Conservation (phyloP, 2,329 filamentous ascomycete species). For the Ophiocordyceps robertsii region DNA sequence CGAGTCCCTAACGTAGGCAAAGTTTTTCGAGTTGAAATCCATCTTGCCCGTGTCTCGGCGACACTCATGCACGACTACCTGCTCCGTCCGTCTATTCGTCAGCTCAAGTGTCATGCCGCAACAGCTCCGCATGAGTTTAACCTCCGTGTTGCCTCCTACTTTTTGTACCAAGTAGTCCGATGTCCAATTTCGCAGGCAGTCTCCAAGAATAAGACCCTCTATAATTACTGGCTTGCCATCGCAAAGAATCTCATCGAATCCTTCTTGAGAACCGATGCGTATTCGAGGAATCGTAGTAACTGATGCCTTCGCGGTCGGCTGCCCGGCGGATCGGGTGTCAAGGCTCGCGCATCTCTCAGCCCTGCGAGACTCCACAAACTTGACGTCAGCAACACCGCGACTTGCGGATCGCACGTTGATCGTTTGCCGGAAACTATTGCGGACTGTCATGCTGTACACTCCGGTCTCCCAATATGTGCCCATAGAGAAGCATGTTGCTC, state of each 20-base stretch:
- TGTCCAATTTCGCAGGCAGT: constrained; percentile 55
- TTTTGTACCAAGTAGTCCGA: constrained; percentile 50
- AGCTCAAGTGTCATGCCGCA: not conserved
- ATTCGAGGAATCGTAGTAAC: constrained; percentile 33
- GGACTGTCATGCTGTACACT: constrained; percentile 27
- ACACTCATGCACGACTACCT: constrained; percentile 66
- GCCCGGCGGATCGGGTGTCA: not conserved
- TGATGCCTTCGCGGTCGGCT: constrained; percentile 4
- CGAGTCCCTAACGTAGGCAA: constrained; percentile 54
- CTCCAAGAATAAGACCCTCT: constrained; percentile 50
- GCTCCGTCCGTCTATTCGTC: not conserved
- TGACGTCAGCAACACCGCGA: constrained; percentile 1
- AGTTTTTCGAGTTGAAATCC: constrained; percentile 77
- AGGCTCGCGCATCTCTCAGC: constrained; percentile 5
- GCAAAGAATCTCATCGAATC: constrained; percentile 47
- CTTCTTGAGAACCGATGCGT: constrained; percentile 32
- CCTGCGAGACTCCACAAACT: constrained; percentile 15
- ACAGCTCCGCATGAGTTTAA: constrained; percentile 17
- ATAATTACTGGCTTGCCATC: constrained; percentile 46
- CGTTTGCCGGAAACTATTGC: not conserved
- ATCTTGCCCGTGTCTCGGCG: constrained; percentile 41
- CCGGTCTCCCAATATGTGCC: constrained; percentile 71
- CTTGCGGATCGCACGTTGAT: not conserved
- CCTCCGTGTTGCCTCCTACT: constrained; percentile 48
- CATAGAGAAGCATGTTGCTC: constrained; percentile 83